Evolutionary conservation across 805 yeast genomes (phyloP).

Genomic region (Candida sithepensis): DNA sequence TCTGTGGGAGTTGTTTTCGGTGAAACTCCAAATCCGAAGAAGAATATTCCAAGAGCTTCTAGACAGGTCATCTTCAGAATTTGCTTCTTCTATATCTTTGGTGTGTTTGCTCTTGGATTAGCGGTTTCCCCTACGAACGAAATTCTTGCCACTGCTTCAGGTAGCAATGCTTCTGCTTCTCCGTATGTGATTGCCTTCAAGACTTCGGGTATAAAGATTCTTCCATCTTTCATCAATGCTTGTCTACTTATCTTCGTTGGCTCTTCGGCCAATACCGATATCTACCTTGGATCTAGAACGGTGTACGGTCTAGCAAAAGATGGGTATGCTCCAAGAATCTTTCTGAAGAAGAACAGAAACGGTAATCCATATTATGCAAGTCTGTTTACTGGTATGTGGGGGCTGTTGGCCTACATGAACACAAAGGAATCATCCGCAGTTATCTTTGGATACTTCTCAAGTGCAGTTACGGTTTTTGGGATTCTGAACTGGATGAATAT

Average conservation of each 20-base stretch:
- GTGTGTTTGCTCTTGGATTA: not conserved
- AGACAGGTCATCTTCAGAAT: not conserved
- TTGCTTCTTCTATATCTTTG: not conserved
- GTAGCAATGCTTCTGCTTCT: not conserved
- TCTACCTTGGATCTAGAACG: not conserved
- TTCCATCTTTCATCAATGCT: not conserved
- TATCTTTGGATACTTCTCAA: not conserved
- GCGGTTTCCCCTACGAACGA: not conserved
- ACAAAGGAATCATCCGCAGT: not conserved
- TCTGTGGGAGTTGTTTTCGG: not conserved
- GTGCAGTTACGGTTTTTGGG: not conserved
- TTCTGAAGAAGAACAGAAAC: not conserved
- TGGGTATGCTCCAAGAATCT: not conserved
- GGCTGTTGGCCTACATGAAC: not conserved
- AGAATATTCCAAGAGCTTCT: not conserved
- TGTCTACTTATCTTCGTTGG: not conserved
- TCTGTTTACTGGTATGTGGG: not conserved
- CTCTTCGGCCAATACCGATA: not conserved
- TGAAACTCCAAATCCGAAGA: not conserved
- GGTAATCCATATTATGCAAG: not conserved
- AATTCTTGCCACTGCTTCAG: not conserved
- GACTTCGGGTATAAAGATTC: not conserved
- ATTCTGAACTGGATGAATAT: not conserved
- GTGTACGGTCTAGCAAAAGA: not conserved
- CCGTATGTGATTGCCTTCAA: not conserved